phyloP scores from a whole-genome alignment of 2,329 filamentous ascomycete genomes.

The Pseudonectria buxi region DNA sequence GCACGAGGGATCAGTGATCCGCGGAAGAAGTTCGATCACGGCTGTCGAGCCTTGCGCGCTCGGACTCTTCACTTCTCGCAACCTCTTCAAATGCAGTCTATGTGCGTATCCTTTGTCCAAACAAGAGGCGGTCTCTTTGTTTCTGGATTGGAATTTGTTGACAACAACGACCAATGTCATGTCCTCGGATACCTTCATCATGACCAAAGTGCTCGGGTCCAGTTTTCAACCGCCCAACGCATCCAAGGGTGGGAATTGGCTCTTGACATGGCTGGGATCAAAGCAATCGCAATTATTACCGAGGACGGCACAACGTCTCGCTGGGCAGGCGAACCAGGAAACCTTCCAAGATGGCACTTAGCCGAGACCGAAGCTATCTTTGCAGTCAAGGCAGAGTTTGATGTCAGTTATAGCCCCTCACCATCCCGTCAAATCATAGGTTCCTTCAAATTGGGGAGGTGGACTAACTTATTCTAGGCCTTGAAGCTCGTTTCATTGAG shows the following conservation, averaged over 20 bases:
- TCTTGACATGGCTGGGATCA: constrained; percentile 4
- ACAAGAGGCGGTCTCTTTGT: neutral
- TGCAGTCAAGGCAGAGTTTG: constrained; percentile 10
- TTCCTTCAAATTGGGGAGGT: neutral
- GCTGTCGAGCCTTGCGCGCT: constrained; percentile 3
- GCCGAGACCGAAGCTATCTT: constrained; percentile 1
- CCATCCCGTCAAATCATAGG: too few species aligned
- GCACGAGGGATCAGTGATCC: constrained; percentile 1
- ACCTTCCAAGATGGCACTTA: constrained; percentile 7
- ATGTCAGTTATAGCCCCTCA: constrained; percentile 3
- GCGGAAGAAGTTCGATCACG: neutral
- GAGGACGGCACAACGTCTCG: constrained; percentile 3
- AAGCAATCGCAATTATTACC: constrained; percentile 3
- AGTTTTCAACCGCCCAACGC: neutral
- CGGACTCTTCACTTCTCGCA: neutral
- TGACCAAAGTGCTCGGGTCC: neutral
- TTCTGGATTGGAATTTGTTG: constrained; percentile 7
- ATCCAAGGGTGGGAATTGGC: constrained; percentile 11
- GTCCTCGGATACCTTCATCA: constrained; percentile 9
- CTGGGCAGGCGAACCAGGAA: constrained; percentile 5
- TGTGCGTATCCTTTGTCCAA: constrained; percentile 8
- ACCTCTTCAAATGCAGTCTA: constrained; percentile 1
- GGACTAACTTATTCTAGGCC: constrained; percentile 2
- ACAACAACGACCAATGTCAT: constrained; percentile 1
- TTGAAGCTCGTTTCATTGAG: constrained; percentile 10